These are phyloP conservation scores for Chondrus crispus DNA, from an alignment of 23 red algal genomes.

Conservation along the genomic window DNA sequence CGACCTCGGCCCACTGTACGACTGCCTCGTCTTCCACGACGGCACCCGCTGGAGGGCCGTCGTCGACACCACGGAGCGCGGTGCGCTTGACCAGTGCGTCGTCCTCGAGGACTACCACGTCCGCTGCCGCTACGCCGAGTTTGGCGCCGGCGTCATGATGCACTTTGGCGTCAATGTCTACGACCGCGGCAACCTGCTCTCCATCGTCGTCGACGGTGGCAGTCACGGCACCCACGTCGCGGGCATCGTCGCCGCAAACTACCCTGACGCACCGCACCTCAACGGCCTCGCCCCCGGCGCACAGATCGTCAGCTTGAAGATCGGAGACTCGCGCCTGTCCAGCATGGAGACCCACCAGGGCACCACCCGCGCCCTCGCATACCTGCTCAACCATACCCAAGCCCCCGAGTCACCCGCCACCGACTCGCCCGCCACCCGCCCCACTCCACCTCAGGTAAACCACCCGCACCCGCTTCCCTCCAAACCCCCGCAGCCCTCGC, in stretches of 20 bases:
- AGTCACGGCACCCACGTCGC: slow-evolving; percentile 79
- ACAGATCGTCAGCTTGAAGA: slow-evolving; percentile 74
- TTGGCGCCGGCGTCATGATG: slow-evolving; percentile 54
- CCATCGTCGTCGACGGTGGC: slow-evolving; percentile 71
- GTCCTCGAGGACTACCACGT: slow-evolving; percentile 66
- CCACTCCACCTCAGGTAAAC: background rate
- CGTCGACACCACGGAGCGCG: slow-evolving; percentile 51
- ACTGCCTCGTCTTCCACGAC: slow-evolving; percentile 63
- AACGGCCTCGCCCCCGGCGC: slow-evolving; percentile 73
- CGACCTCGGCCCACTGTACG: slow-evolving; percentile 53
- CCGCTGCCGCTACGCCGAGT: slow-evolving; percentile 19
- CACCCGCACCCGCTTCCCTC: too few relatives aligned
- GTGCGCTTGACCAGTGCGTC: slow-evolving; percentile 17
- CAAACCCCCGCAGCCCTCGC: too few relatives aligned
- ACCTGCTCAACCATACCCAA: slow-evolving; percentile 58
- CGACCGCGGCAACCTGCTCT: slow-evolving; percentile 48
- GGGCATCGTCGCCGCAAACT: slow-evolving; percentile 67
- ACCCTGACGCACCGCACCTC: slow-evolving; percentile 14
- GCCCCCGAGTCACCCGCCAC: background rate
- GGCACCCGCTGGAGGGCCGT: slow-evolving; percentile 43
- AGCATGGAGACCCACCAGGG: slow-evolving; percentile 88
- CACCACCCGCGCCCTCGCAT: slow-evolving; percentile 48
- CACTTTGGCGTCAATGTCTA: slow-evolving; percentile 73
- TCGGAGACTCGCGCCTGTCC: slow-evolving; percentile 62
- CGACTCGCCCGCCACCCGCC: background rate